Conservation (phyloP, 495 filamentous ascomycete species). For the Aspergillus funiculosus region DNA sequence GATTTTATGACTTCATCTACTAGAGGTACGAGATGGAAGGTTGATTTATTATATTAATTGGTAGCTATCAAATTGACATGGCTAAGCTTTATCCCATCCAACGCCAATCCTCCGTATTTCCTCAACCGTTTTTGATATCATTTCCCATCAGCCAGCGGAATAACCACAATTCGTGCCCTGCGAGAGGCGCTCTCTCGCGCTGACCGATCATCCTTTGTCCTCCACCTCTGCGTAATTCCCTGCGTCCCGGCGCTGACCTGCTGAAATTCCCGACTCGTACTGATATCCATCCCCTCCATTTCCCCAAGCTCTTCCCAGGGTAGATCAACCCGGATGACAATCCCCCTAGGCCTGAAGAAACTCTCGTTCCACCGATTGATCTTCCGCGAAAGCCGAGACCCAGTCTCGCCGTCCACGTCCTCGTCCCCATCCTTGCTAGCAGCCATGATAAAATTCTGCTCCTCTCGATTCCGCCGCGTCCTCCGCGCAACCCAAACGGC, state of each 20-base stretch:
- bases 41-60: no score
- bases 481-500: slow-evolving; percentile 23
- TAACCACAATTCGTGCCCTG: slow-evolving; percentile 33
- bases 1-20: no score
- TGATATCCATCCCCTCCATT: slow-evolving; percentile 25
- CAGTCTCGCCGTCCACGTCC: not conserved
- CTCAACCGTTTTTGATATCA: not conserved
- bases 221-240: not conserved
- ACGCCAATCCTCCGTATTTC: no score
- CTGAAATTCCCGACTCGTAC: not conserved
- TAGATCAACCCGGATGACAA: slow-evolving; percentile 36
- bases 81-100: no score
- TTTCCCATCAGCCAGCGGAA: slow-evolving; percentile 20
- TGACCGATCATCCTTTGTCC: not conserved
- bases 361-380: slow-evolving; percentile 32
- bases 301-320: slow-evolving; percentile 28
- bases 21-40: no score
- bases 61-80: no score
- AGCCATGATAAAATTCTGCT: slow-evolving; percentile 25
- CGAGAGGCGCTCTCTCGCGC: slow-evolving; percentile 19
- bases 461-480: slow-evolving; percentile 21
- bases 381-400: slow-evolving; percentile 17
- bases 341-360: slow-evolving; percentile 27
- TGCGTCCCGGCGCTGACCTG: not conserved
- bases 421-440: slow-evolving; percentile 11